A percentile compares a stretch with the other conserved stretches of the same genome.
Conservation (phyloP, 257 asterid species). For the Euphrasia confusa region DNA sequence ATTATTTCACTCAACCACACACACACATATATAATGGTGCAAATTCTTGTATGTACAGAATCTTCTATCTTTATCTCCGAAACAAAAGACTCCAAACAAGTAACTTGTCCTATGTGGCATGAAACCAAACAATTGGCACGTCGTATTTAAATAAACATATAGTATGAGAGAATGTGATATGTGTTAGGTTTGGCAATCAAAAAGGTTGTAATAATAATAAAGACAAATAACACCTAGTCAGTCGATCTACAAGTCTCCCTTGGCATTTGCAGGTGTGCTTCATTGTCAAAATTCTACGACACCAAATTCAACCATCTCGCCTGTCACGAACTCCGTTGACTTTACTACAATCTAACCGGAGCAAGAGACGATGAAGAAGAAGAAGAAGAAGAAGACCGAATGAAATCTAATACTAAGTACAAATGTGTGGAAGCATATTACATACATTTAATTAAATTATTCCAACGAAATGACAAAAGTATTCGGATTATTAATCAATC, state of each 20-base stretch:
- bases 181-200: background rate
- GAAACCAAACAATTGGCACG: background rate
- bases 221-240: background rate
- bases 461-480: background rate
- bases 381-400: no score
- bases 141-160: background rate
- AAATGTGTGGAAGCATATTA: no score
- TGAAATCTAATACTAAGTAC: no score
- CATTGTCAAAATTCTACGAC: background rate
- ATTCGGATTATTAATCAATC: background rate
- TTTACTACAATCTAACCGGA: no score
- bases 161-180: background rate
- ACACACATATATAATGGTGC: conserved; percentile 23
- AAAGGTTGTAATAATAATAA: background rate
- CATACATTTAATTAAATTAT: no score
- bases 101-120: conserved; percentile 16
- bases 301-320: no score
- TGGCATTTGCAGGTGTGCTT: background rate
- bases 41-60: conserved; percentile 21
- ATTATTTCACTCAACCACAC: background rate
- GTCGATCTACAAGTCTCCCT: background rate
- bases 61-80: conserved; percentile 15
- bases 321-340: no score
- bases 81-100: conserved; percentile 8
- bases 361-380: no score